Conservation (phyloP, 2,329 filamentous ascomycete species). For the Aspergillus proliferans region DNA sequence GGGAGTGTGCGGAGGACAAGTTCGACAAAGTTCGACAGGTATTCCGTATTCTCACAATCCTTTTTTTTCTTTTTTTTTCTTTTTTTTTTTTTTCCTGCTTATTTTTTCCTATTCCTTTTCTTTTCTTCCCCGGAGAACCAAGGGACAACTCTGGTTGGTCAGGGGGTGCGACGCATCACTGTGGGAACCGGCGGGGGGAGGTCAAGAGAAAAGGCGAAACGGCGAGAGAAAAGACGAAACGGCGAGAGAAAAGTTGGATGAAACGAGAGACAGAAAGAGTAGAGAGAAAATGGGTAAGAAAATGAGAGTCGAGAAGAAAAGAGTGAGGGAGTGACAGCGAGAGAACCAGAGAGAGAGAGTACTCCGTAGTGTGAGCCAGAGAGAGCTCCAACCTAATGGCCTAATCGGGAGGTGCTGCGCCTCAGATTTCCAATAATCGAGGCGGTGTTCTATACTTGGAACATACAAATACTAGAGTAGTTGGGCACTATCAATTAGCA, state of each 20-base stretch:
- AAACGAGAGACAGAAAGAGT: constrained; percentile 2
- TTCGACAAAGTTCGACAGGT: no score
- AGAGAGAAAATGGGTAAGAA: constrained; percentile 7
- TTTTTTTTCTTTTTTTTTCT: not conserved
- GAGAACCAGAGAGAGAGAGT: not conserved
- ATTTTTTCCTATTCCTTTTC: not conserved
- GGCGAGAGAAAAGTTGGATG: constrained; percentile 3
- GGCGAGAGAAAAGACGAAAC: constrained; percentile 5
- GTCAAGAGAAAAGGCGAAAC: constrained; percentile 4
- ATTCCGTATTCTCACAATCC: not conserved
- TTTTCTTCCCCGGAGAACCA: not conserved
- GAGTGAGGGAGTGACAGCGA: not conserved
- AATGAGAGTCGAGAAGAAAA: constrained; percentile 2
- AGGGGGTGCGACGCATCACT: constrained; percentile 19
- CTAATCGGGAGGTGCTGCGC: not conserved
- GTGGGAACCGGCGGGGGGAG: constrained; percentile 9
- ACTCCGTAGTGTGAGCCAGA: no score
- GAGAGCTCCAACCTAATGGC: not conserved
- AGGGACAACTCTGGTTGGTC: constrained; percentile 2
- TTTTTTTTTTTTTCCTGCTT: not conserved
- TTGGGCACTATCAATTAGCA: no score
- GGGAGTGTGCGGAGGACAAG: not conserved
- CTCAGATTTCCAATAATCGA: not conserved
- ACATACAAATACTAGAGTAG: not conserved
- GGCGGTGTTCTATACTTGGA: constrained; percentile 1